Evolutionary conservation across 257 asterid genomes (phyloP), one percentile per base, ranked within the genome.

Genomic region (Plantago elongata): DNA sequence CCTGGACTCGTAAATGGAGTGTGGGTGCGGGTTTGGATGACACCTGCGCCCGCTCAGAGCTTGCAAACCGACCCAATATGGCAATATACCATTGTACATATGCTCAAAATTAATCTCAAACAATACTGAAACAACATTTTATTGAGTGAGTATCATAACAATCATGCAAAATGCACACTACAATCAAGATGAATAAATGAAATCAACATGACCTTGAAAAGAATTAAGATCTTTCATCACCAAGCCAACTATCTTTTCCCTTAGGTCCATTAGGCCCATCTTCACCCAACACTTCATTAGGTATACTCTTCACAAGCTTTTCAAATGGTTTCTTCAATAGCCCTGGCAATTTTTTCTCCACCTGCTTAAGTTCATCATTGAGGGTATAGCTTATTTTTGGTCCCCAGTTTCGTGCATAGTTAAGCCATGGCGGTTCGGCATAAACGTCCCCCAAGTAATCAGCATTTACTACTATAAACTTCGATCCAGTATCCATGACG

Each of bases 251-350:
- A 56, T 84, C 93, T 65, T 90, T 90, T 71, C 76, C 79, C 75
- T 83, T 90, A 5, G 97, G 97, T 9, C 97, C 97, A 18, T 72
- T 75, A 0, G 97, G 97, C 34, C 97, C 97, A 54, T 87, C 92
- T 40, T 90, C 90, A 51, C 97, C 97, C 62, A 84, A 55, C 54
- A 79, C 87, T 61, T 90, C 96, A 63, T 63, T 66, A 0, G 97
- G 97, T 7, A 90, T 48, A 9, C 78, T 60, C 15, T 64, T 74
- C 62, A 85, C 71, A 47, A 80, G n/a, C 55, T 65, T 79, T 42
- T 74, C 77, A 72, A 87, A 67, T 0, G 67, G 77, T 16, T 37
- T 52, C 75, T 72, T 85, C 54, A 90, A 37, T 50, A 48, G 69
- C 6, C 95, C 87, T 7, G 87, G 90, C 84, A 90, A 66, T 13